Evolutionary conservation across 2,329 filamentous ascomycete species (phyloP), one percentile per base, ranked within the genome.

Genomic region (Magnaporthales sp.): DNA sequence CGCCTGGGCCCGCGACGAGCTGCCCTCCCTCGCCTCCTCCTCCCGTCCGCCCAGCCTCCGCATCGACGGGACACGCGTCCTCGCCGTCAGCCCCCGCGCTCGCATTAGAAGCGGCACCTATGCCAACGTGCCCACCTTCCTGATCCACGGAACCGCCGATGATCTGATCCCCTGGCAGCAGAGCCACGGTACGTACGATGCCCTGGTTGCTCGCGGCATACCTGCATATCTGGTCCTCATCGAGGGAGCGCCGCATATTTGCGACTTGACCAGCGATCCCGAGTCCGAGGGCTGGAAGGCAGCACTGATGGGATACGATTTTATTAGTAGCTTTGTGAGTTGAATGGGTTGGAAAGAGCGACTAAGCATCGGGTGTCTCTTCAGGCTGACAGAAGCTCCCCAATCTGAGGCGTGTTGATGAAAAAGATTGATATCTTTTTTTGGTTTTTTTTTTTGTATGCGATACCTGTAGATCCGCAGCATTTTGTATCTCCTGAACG

Each of bases 121-220:
- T 62, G 46, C 32, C 1, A 71, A 71, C 60, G 54, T 60, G 54
- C 74, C 75, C 22, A 76, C 75, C 0, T 77, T 72, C 65, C 31
- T 76, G 27, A 68, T 75, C 10, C 73, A 75, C 63, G 70, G 70
- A 9, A 73, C 70, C 0, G 66, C 63, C 2, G 74, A 75, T 24
- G 73, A 75, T 62, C 67, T 75, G 58, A 70, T 75, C 22, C 73
- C 73, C 9, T 74, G 68, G 70, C 68, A 68, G 38, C 72, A 74
- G 66, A 70, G 66, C 54, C 65, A 54, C 7, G 67, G 54, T 9
- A 73, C 71, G 56, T 67, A 71, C 38, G 54, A 71, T 9, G 68
- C 68, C 3, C 29, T 73, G 66, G 62, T 65, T 1, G 68, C 67
- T 13, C 56, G 29, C 11, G 68, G 68, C 2, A 63, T 73, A 19